A percentile compares a stretch with the other conserved stretches of the same genome.
These are phyloP conservation scores for Bullera alba DNA, from an alignment of 768 basidiomycete species.

Conservation along the genomic window DNA sequence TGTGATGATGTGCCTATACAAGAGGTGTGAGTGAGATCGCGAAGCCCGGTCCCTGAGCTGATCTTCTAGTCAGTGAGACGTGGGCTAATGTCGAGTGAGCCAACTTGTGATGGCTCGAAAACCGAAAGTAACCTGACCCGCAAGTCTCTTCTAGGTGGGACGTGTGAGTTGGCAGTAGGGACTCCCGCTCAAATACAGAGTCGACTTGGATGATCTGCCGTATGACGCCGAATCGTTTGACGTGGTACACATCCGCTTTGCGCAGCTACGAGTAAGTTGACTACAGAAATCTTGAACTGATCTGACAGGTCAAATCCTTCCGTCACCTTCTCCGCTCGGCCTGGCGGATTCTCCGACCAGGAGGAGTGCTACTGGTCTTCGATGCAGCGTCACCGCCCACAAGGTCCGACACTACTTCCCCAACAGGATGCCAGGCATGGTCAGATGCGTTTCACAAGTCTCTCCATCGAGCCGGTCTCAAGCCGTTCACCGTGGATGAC, in stretches of 20 bases:
- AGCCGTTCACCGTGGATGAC: constrained; percentile 4
- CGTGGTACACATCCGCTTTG: constrained; percentile 27
- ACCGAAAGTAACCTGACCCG: neutral
- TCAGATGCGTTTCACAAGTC: constrained; percentile 6
- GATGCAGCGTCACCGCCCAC: constrained; percentile 9
- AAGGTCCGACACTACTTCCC: neutral
- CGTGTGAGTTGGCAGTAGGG: neutral
- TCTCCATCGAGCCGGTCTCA: constrained; percentile 1
- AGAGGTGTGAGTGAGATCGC: constrained; percentile 2
- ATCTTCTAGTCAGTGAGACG: neutral
- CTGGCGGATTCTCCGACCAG: constrained; percentile 9
- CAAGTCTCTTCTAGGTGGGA: neutral
- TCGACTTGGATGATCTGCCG: constrained; percentile 15
- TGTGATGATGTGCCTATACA: constrained; percentile 21
- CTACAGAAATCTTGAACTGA: neutral
- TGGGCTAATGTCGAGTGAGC: constrained; percentile 19
- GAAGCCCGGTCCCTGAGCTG: constrained; percentile 5
- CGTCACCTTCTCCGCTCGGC: neutral
- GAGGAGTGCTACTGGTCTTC: constrained; percentile 19
- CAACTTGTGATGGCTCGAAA: neutral
- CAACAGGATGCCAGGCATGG: constrained; percentile 8
- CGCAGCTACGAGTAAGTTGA: constrained; percentile 12
- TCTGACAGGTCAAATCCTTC: constrained; percentile 6
- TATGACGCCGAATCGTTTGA: constrained; percentile 17
- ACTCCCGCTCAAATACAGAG: constrained; percentile 1